Evolutionary conservation across 2,329 filamentous ascomycete species (phyloP).

Genomic region (Aspergillus fumigatus): DNA sequence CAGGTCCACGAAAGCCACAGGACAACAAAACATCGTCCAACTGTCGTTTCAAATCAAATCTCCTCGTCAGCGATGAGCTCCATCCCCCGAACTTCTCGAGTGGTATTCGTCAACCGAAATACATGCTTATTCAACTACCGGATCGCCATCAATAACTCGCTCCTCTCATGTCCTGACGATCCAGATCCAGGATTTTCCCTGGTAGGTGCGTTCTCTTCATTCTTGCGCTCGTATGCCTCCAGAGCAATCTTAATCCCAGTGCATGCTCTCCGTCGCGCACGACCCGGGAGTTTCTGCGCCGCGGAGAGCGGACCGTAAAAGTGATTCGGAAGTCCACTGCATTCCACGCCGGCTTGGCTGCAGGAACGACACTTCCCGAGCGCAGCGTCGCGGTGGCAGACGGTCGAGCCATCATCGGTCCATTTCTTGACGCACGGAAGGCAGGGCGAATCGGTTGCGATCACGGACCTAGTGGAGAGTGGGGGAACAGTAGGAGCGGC

Average conservation of each 20-base stretch:
- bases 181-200: too few species aligned
- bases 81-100: not conserved
- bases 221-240: not conserved
- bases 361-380: not conserved
- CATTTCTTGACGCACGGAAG: not conserved
- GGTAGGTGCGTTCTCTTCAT: not conserved
- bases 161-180: too few species aligned
- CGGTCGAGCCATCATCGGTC: not conserved
- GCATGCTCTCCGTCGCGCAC: not conserved
- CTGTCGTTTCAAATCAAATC: not conserved
- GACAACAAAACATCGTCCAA: not conserved
- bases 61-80: not conserved
- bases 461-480: not conserved
- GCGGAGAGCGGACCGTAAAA: not conserved
- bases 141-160: not conserved
- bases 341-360: not conserved
- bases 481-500: too few species aligned
- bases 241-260: not conserved
- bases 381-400: not conserved
- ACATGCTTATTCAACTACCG: not conserved
- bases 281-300: not conserved
- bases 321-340: not conserved
- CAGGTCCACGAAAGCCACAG: too few species aligned
- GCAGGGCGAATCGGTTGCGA: too few species aligned
- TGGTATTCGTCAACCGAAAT: not conserved